Evolutionary conservation across 768 basidiomycete species (phyloP), one percentile per base, ranked within the genome.

Genomic region (Tricholoma matsutake): DNA sequence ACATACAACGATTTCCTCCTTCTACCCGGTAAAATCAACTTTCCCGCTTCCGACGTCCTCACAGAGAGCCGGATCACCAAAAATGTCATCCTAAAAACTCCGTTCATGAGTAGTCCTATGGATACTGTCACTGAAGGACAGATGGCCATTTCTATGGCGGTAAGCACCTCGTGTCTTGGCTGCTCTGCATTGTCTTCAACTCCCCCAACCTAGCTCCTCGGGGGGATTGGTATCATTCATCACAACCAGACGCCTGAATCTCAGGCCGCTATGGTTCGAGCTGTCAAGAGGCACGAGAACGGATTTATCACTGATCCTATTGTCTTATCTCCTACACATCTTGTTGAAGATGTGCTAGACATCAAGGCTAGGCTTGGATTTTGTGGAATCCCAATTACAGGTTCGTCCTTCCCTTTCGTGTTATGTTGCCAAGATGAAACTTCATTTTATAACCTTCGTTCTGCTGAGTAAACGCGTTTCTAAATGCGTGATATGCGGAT

Each of bases 91-190:
- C 82, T 99, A 68, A 98, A 94, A 78, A 96, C 95, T 0, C 97
- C 96, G 0, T 96, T 99, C 78, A 81, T 98, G 80, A 96, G 94
- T 73, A 96, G 93, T 56, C 96, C 97, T 14, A 99, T 99, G 97
- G 97, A 99, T 79, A 99, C 97, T 49, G 97, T 98, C 67, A 98
- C 97, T 1, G 97, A 98, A 76, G 86, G 83, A 57, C 87, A 92
- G 61, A 96, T 96, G 92, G 94, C 93, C 31, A 94, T 96, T 71
- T 79, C 88, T 54, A 87, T 96, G 83, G 94, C 94, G 75, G 92
- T 95, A 73, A 78, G 89, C 76, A 58, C 65, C 34, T 58, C 51
- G 25, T 63, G 57, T 66, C 41, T 61, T 57, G 41, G 57, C 51
- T 11, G 34, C 52, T 52, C 25, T 57, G 57, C 39, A 57, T 61